phyloP scores from a whole-genome alignment of 768 basidiomycete species.

The Lactarius tabidus region DNA sequence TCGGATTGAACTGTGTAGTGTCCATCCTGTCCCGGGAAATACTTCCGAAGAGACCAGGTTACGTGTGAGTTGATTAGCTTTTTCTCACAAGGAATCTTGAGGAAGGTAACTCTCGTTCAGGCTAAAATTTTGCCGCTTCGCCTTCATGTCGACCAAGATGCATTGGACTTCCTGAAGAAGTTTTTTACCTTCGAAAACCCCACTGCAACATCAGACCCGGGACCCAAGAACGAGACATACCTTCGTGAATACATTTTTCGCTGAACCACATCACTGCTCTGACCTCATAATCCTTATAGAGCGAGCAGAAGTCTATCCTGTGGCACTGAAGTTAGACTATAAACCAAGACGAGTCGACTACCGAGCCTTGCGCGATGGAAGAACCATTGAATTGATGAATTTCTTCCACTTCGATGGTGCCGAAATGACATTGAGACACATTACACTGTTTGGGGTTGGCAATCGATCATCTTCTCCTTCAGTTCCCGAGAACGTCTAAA shows the following conservation, averaged over 20 bases:
- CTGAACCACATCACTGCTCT: neutral
- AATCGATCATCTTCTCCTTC: slow-evolving; percentile 17
- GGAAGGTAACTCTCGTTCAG: slow-evolving; percentile 37
- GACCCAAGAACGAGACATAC: slow-evolving; percentile 50
- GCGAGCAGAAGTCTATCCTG: slow-evolving; percentile 90
- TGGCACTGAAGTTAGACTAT: slow-evolving; percentile 95
- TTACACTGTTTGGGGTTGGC: slow-evolving; percentile 85
- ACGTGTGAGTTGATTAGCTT: slow-evolving; percentile 46
- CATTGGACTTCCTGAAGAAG: slow-evolving; percentile 94
- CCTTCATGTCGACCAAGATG: slow-evolving; percentile 96
- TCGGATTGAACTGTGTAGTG: slow-evolving; percentile 71
- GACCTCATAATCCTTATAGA: slow-evolving; percentile 43
- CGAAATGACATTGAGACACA: slow-evolving; percentile 94
- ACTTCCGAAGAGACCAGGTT: slow-evolving; percentile 74
- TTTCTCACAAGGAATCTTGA: neutral
- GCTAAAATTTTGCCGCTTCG: slow-evolving; percentile 87
- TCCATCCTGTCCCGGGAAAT: slow-evolving; percentile 66
- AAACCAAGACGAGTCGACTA: slow-evolving; percentile 98
- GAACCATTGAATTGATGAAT: slow-evolving; percentile 97
- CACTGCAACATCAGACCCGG: slow-evolving; percentile 38
- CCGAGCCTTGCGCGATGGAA: slow-evolving; percentile 81
- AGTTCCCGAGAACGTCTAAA: neutral
- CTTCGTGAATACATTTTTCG: slow-evolving; percentile 53
- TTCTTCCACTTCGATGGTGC: slow-evolving; percentile 99
- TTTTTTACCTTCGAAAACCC: slow-evolving; percentile 88